phyloP scores from a whole-genome alignment of 2,329 filamentous ascomycete species.

The Triangularia setosa region DNA sequence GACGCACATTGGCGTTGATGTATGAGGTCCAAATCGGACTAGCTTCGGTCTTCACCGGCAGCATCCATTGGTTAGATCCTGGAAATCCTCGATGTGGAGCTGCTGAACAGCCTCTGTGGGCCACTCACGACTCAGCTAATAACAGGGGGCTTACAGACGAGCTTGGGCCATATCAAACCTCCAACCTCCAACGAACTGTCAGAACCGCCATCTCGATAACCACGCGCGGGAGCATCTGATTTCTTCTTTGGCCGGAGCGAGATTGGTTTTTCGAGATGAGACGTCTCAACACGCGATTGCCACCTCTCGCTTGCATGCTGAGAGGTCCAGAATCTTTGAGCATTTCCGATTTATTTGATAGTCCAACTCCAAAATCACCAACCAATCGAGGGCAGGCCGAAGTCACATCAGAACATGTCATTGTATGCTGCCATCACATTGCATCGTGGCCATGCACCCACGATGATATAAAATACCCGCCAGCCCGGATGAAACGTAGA shows the following conservation, averaged over 20 bases:
- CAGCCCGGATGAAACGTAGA: not conserved
- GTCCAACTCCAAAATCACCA: not conserved
- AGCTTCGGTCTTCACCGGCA: conserved; percentile 21
- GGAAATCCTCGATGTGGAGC: conserved; percentile 16
- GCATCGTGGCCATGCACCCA: not conserved
- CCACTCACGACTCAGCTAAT: conserved; percentile 14
- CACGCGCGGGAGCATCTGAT: not conserved
- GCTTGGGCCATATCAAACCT: conserved; percentile 1
- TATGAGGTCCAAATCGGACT: conserved; percentile 18
- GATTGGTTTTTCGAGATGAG: not conserved
- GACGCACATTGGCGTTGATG: conserved; percentile 5
- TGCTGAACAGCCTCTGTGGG: conserved; percentile 18
- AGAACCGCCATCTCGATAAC: not conserved
- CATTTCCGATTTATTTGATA: not conserved
- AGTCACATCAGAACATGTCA: not conserved
- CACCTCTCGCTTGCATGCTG: not conserved
- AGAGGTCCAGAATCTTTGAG: not conserved
- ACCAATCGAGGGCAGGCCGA: conserved; percentile 19
- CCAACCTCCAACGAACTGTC: not conserved
- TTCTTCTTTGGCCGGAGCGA: not conserved
- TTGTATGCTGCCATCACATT: not conserved
- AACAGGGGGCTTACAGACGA: not conserved
- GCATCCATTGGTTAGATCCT: conserved; percentile 14
- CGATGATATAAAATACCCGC: not conserved
- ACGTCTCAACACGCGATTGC: not conserved